Conservation (phyloP, 257 asterid species). For the Petunia axillaris region DNA sequence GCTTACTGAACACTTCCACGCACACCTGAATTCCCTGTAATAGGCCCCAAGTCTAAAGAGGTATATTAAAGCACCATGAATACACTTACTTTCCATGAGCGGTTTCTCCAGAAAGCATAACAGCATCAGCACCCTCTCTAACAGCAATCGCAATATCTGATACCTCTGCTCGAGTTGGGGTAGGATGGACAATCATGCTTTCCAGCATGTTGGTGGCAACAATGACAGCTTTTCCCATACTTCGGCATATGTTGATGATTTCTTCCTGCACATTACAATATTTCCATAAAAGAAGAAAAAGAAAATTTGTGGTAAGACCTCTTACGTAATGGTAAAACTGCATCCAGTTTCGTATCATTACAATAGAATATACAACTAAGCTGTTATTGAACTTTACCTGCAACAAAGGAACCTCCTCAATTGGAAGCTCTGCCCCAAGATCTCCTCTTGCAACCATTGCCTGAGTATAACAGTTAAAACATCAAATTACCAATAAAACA, state of each 20-base stretch:
- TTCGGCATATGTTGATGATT: slow-evolving; percentile 86
- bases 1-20: background rate
- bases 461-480: slow-evolving; percentile 41
- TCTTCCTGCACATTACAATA: slow-evolving; percentile 65
- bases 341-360: background rate
- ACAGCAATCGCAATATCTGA: slow-evolving; percentile 97
- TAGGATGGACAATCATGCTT: slow-evolving; percentile 98
- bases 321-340: background rate
- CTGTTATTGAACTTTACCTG: slow-evolving; percentile 55
- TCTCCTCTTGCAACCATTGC: slow-evolving; percentile 99
- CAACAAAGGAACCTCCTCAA: slow-evolving; percentile 96
- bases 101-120: slow-evolving; percentile 99
- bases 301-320: slow-evolving; percentile 15
- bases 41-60: background rate
- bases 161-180: slow-evolving; percentile 98
- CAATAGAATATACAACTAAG: background rate
- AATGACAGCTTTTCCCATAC: slow-evolving; percentile 98
- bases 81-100: slow-evolving; percentile 92
- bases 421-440: slow-evolving; percentile 96
- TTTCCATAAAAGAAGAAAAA: background rate
- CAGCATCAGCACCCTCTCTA: slow-evolving; percentile 96
- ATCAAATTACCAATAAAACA: too few relatives aligned
- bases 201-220: slow-evolving; percentile 99
- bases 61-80: background rate
- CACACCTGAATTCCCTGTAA: background rate